phyloP scores from a whole-genome alignment of 371 early-diverging fungal genomes.

The Mortierella sp. region DNA sequence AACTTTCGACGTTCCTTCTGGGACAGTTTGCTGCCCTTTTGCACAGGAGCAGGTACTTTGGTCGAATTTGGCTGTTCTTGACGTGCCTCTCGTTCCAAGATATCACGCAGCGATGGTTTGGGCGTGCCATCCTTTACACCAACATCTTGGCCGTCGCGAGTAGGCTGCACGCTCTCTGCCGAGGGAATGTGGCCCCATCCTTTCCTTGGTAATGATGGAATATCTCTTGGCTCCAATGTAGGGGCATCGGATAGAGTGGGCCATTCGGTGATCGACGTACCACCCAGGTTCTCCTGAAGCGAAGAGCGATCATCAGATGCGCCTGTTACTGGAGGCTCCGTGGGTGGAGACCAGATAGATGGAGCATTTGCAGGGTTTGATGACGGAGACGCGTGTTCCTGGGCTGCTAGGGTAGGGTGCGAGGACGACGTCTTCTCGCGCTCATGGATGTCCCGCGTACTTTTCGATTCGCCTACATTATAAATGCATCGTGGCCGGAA shows the following conservation, averaged over 20 bases:
- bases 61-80: slow-evolving; percentile 10
- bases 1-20: slow-evolving; percentile 49
- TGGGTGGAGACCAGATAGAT: not conserved
- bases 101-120: slow-evolving; percentile 57
- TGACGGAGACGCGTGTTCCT: not conserved
- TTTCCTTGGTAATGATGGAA: slow-evolving; percentile 2
- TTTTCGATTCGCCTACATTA: not conserved
- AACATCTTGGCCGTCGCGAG: not conserved
- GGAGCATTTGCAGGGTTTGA: not conserved
- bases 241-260: slow-evolving; percentile 14
- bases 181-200: slow-evolving; percentile 28
- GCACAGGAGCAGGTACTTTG: not conserved
- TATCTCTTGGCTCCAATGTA: slow-evolving; percentile 6
- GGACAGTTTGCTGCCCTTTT: slow-evolving; percentile 31
- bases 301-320: not conserved
- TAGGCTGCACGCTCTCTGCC: not conserved
- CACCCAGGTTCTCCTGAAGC: not conserved
- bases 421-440: not conserved
- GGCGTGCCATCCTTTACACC: not conserved
- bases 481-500: slow-evolving; percentile 5
- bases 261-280: slow-evolving; percentile 7
- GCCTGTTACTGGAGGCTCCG: not conserved
- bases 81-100: slow-evolving; percentile 39
- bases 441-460: not conserved
- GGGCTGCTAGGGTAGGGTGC: not conserved